phyloP scores from a whole-genome alignment of 2,329 filamentous ascomycete species.

The Diaporthe australafricana region DNA sequence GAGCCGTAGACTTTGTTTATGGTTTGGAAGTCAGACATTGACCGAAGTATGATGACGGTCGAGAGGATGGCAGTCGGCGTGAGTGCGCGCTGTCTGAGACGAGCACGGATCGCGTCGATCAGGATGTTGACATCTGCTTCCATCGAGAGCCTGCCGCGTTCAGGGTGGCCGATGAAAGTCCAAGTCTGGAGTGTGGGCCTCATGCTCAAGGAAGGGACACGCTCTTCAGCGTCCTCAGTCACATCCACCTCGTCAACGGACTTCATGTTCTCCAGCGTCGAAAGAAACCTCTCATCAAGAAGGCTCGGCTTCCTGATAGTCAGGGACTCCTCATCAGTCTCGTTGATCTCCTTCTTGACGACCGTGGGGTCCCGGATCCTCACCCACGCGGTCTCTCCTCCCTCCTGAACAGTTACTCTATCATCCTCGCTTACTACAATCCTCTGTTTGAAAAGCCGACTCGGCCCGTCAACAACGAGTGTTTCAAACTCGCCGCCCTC shows the following conservation, averaged over 20 bases:
- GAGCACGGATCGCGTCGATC: slow-evolving; percentile 56
- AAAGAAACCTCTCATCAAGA: slow-evolving; percentile 72
- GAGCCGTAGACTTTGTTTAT: slow-evolving; percentile 82
- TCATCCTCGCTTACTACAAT: slow-evolving; percentile 71
- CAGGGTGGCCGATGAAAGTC: slow-evolving; percentile 6
- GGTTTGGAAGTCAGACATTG: slow-evolving; percentile 81
- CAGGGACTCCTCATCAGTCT: slow-evolving; percentile 31
- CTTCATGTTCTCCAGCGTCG: slow-evolving; percentile 50
- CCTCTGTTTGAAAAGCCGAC: slow-evolving; percentile 75
- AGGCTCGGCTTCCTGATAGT: slow-evolving; percentile 69
- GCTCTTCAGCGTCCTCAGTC: neutral
- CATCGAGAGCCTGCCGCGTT: slow-evolving; percentile 47
- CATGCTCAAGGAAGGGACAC: slow-evolving; percentile 39
- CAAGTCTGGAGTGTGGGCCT: slow-evolving; percentile 35
- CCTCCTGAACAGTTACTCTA: slow-evolving; percentile 69
- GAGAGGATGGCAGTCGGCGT: slow-evolving; percentile 61
- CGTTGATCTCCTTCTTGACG: slow-evolving; percentile 51
- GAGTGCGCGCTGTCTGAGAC: slow-evolving; percentile 51
- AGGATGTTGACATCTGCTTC: slow-evolving; percentile 61
- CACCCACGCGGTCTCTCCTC: slow-evolving; percentile 83
- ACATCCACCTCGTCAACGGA: slow-evolving; percentile 9
- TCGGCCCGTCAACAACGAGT: slow-evolving; percentile 84
- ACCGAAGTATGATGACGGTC: slow-evolving; percentile 76
- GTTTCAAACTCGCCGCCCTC: slow-evolving; percentile 98
- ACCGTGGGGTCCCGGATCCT: slow-evolving; percentile 69